Percentiles rank a stretch among this genome's conserved stretches.
Conservation (phyloP, 768 basidiomycete species). For the Podaxis sp. region DNA sequence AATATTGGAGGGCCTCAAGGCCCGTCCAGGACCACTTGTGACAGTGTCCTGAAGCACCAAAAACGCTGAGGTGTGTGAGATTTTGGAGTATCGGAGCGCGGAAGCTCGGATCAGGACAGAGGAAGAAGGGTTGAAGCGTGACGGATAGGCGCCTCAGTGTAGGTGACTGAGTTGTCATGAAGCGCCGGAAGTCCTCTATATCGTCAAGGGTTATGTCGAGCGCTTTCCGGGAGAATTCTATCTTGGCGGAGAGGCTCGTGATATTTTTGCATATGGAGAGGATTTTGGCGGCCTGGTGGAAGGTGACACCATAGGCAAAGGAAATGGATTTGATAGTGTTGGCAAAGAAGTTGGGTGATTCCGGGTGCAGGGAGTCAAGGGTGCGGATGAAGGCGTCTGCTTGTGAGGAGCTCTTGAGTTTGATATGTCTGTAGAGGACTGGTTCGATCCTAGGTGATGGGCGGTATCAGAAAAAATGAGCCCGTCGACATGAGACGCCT, state of each 20-base stretch:
- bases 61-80: conserved; percentile 10
- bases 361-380: neutral
- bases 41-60: conserved; percentile 3
- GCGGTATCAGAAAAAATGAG: neutral
- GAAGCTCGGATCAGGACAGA: conserved; percentile 11
- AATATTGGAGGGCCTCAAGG: neutral
- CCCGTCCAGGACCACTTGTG: conserved; percentile 8
- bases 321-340: conserved; percentile 10
- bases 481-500: neutral
- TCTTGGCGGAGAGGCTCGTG: conserved; percentile 3
- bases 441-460: conserved; percentile 6
- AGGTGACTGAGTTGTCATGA: neutral
- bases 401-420: neutral
- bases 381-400: conserved; percentile 11
- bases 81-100: conserved; percentile 2
- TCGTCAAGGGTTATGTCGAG: conserved; percentile 8
- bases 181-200: neutral
- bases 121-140: conserved; percentile 1
- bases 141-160: conserved; percentile 6
- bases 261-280: conserved; percentile 2
- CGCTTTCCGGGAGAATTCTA: neutral
- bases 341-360: neutral
- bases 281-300: conserved; percentile 12
- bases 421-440: conserved; percentile 11
- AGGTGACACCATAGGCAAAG: conserved; percentile 10